Evolutionary conservation across 441 rosid species (phyloP), one percentile per base, ranked within the genome.

Genomic region (Bruguiera hainesii): DNA sequence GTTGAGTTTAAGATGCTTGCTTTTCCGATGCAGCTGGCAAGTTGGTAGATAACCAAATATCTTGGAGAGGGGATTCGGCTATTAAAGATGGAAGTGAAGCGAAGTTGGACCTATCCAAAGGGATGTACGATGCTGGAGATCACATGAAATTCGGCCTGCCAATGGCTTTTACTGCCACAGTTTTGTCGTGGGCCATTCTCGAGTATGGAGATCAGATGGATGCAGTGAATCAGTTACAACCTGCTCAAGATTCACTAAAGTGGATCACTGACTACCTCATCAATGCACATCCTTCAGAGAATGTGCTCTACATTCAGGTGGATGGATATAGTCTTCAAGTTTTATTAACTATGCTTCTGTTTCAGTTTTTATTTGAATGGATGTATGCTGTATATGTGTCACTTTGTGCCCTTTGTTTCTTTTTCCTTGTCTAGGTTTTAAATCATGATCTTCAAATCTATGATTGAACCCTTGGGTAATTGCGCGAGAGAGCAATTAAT

Each of bases 41-140:
- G 72, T 75, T 87, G 73, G 85, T 35, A 65, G 61, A 84, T 56
- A 81, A 84, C 60, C 65, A 76, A 61, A 80, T 87, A 77, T 16
- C 79, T 2, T 89, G 96, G 96, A 87, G 96, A 80, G 96, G 96
- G 39, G 77, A 87, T 75, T 89, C 96, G 15, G 90, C 74, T 48
- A 78, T 85, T 13, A 63, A 76, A 6, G 96, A 89, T 71, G 96
- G 96, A 56, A 89, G 72, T n/a, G 71, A 65, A 18, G 89, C 78
- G 5, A 68, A 65, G 5, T 21, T 84, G 72, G 90, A 87, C 76
- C 85, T 89, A 9, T 81, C 90, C 0, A 81, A 87, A 69, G 96
- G 96, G 49, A 78, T 89, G 96, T 89, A 80, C 28, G 96, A 89
- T 74, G 93, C 96, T 0, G 96, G 96, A 59, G 96, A 89, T 72